These are phyloP conservation scores for Candida smagusa DNA, from an alignment of 1,139 yeast species.

Conservation along the genomic window DNA sequence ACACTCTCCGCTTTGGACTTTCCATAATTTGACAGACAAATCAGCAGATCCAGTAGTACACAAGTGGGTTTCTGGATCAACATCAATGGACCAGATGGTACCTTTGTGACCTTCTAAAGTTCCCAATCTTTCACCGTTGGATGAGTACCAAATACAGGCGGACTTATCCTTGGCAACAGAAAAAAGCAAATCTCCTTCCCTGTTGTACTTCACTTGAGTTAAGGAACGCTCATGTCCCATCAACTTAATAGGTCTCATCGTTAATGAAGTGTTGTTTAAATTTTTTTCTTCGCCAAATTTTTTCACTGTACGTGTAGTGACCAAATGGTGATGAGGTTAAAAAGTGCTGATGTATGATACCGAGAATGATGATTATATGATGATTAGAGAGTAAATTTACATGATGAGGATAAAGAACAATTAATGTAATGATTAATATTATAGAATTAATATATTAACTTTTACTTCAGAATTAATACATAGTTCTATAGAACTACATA, in stretches of 20 bases:
- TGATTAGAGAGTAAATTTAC: too few species aligned
- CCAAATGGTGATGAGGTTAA: conserved; percentile 5
- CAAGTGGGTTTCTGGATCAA: conserved; percentile 63
- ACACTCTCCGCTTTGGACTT: conserved; percentile 72
- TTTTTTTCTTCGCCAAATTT: conserved; percentile 6
- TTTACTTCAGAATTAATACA: too few species aligned
- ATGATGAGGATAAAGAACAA: too few species aligned
- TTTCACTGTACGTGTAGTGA: conserved; percentile 8
- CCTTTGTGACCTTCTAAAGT: conserved; percentile 85
- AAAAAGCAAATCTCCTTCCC: conserved; percentile 91
- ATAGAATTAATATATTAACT: too few species aligned
- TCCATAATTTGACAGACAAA: conserved; percentile 82
- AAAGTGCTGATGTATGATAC: background rate
- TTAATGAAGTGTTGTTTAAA: conserved; percentile 7
- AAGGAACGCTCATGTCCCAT: conserved; percentile 87
- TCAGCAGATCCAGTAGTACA: conserved; percentile 93
- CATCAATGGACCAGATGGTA: conserved; percentile 94
- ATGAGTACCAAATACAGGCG: conserved; percentile 92
- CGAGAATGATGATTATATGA: too few species aligned
- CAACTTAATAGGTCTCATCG: conserved; percentile 51
- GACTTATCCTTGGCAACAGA: conserved; percentile 87
- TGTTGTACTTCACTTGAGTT: conserved; percentile 89
- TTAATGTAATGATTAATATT: too few species aligned
- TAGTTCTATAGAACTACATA: background rate
- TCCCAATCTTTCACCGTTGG: conserved; percentile 95